Base-by-base conservation (phyloP, 306 rosid species). In the Gastrolobium villosum region DNA sequence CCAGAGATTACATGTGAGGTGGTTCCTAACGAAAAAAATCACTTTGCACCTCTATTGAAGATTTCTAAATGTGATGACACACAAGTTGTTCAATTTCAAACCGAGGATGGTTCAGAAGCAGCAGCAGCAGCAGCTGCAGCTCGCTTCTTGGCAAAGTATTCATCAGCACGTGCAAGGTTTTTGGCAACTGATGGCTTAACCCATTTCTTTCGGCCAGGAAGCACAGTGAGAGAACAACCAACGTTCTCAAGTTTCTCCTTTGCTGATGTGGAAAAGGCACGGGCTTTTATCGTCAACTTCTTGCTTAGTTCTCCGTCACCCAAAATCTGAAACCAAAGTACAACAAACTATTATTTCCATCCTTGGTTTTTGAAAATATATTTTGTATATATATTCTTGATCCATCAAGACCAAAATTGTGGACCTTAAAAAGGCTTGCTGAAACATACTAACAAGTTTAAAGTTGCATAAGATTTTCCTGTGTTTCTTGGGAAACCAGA, bases 131-230 rank as follows among this genome's bases (percentile, higher is more conserved):
- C 93, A 30, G 95, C 88, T 32, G 94, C 94, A 11, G 92, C 97
- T 31, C 89, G 89, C 80, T 93, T 95, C 90, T 86, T 95, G 85
- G 97, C 97, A 11, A 93, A 95, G 88, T 93, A 93, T 79, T 95
- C 98, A 0, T 95, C 99, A 0, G 99, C 98, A 34, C 99, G 99
- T 14, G 98, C 99, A 26, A 87, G 82, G 86, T 93, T 95, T 78
- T 93, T 95, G 43, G 96, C 91, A 80, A 95, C 98, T 2, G 98
- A 90, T 69, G 98, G 94, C 80, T 95, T 93, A 28, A 95, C 93
- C 99, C 98, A 96, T 81, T 96, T 96, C 94, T 96, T 96, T 11
- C 96, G 90, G 46, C 99, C 99, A 11, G 97, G 98, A 66, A 96
- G 83, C 48, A 88, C 89, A 3, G 92, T 88, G 72, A 96, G 89